Conservation (phyloP, 129 eudicot species). For the Artemisia annua region DNA sequence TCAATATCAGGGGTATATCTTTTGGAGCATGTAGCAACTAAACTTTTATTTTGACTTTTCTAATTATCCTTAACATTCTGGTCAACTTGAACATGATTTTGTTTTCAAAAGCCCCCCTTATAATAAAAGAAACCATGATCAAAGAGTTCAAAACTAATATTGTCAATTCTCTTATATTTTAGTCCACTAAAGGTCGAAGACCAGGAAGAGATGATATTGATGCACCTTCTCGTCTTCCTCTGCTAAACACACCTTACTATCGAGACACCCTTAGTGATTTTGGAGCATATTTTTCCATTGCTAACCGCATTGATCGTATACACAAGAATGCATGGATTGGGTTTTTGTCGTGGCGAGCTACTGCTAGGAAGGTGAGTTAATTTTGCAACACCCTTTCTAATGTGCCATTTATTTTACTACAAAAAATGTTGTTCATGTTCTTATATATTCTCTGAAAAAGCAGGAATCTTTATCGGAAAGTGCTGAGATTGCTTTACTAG, state of each 20-base stretch:
- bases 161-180: slow-evolving; percentile 22
- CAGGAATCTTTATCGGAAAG: slow-evolving; percentile 73
- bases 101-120: slow-evolving; percentile 3
- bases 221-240: slow-evolving; percentile 93
- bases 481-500: slow-evolving; percentile 68
- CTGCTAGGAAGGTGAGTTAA: slow-evolving; percentile 64
- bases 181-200: slow-evolving; percentile 81
- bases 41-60: not conserved
- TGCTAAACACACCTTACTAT: slow-evolving; percentile 71
- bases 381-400: not conserved
- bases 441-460: slow-evolving; percentile 13
- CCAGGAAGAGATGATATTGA: slow-evolving; percentile 80
- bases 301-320: slow-evolving; percentile 76
- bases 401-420: not conserved
- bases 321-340: slow-evolving; percentile 98
- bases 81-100: not conserved
- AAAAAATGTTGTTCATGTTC: not conserved
- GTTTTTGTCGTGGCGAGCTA: slow-evolving; percentile 92
- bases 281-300: slow-evolving; percentile 92
- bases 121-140: not conserved
- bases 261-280: slow-evolving; percentile 69
- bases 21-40: not conserved
- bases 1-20: not conserved
- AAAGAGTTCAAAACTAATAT: slow-evolving; percentile 12
- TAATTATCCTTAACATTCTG: not conserved